Conservation (phyloP, 2,329 filamentous ascomycete genomes). For the Immersiporthe knoxdaviesiana region DNA sequence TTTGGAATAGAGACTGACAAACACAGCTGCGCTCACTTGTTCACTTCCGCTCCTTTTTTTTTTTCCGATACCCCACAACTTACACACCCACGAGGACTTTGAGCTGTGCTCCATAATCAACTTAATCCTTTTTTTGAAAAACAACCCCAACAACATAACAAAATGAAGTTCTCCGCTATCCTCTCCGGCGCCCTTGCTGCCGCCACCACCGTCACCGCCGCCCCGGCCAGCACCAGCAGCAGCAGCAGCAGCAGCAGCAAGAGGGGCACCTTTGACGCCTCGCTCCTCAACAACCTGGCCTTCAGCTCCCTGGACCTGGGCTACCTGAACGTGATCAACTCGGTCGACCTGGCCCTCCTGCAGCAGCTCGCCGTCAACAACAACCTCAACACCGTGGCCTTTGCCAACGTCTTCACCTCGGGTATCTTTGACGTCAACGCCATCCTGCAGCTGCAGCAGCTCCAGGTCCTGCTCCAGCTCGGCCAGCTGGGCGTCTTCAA, state of each 20-base stretch:
- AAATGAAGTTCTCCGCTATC: conserved; percentile 54
- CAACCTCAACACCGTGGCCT: conserved; percentile 49
- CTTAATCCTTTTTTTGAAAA: conserved; percentile 25
- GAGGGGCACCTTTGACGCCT: conserved; percentile 44
- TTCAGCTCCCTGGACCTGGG: conserved; percentile 47
- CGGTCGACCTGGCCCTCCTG: conserved; percentile 49
- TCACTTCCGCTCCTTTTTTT: conserved; percentile 49
- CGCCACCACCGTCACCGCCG: conserved; percentile 48
- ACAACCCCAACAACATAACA: conserved; percentile 35
- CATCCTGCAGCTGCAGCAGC: conserved; percentile 46
- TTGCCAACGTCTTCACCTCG: conserved; percentile 47
- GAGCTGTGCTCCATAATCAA: conserved; percentile 50
- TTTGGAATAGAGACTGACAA: conserved; percentile 4
- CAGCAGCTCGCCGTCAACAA: conserved; percentile 46
- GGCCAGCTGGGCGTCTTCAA: conserved; percentile 38
- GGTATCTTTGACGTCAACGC: conserved; percentile 46
- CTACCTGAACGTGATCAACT: conserved; percentile 53
- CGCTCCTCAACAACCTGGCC: conserved; percentile 45
- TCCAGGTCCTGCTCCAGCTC: conserved; percentile 44
- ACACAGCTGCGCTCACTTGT: conserved; percentile 53
- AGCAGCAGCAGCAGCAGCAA: conserved; percentile 44
- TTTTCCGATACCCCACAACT: conserved; percentile 40
- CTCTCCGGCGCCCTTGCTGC: conserved; percentile 50
- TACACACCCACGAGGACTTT: conserved; percentile 43
- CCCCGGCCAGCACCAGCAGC: conserved; percentile 42